phyloP scores from a whole-genome alignment of 2,329 filamentous ascomycete genomes.

The Sordariomycetes sp. region DNA sequence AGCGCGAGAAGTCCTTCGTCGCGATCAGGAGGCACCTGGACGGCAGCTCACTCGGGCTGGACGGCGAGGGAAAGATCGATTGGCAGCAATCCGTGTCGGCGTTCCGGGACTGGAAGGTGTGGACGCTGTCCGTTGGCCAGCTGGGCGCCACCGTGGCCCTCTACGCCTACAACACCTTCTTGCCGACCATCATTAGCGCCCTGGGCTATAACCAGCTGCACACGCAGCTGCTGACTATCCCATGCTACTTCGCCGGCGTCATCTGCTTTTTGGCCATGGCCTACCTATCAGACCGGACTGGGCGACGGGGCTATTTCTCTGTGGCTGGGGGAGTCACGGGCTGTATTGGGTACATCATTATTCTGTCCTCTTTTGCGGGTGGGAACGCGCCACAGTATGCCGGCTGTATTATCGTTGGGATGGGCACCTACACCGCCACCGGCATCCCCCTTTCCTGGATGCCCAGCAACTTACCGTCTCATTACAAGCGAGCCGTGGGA shows the following conservation, averaged over 20 bases:
- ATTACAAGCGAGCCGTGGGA: constrained; percentile 55
- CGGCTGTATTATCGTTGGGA: constrained; percentile 57
- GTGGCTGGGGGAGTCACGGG: constrained; percentile 49
- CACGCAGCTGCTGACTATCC: constrained; percentile 47
- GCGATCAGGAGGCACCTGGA: constrained; percentile 58
- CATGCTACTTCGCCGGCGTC: constrained; percentile 50
- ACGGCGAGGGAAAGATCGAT: constrained; percentile 55
- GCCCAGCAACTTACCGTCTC: constrained; percentile 55
- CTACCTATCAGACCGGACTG: constrained; percentile 53
- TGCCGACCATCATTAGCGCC: constrained; percentile 43
- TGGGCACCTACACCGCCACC: constrained; percentile 62
- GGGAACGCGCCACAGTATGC: constrained; percentile 52
- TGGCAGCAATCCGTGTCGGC: constrained; percentile 54
- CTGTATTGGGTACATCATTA: constrained; percentile 56
- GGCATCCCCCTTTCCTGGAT: constrained; percentile 63
- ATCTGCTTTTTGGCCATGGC: constrained; percentile 52
- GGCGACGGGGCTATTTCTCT: constrained; percentile 55
- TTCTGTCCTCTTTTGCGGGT: constrained; percentile 35
- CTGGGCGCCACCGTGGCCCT: constrained; percentile 36
- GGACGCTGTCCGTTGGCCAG: constrained; percentile 33
- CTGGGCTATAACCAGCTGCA: constrained; percentile 22
- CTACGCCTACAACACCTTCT: constrained; percentile 42
- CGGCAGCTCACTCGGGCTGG: constrained; percentile 54
- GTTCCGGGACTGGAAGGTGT: constrained; percentile 67
- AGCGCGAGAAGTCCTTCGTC: constrained; percentile 56